Conservation (phyloP, 140 eudicot species). For the Senecio squalidus region DNA sequence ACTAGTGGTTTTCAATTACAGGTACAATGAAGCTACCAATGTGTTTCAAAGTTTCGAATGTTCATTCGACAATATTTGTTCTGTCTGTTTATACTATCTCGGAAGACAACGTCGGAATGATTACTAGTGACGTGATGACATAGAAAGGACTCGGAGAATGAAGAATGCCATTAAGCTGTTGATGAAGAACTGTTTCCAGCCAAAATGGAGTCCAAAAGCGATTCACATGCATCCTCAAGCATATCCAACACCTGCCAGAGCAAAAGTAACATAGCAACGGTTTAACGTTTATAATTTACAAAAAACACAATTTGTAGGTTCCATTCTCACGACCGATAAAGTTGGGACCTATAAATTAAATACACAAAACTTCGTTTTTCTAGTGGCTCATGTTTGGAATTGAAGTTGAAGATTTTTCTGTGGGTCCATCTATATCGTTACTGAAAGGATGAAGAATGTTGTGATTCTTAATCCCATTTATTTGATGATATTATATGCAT, state of each 20-base stretch:
- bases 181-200: constrained; percentile 42
- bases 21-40: constrained; percentile 15
- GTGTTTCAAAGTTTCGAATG: neutral
- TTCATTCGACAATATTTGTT: neutral
- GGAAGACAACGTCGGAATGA: neutral
- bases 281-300: neutral
- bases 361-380: too few relatives aligned
- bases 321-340: too few relatives aligned
- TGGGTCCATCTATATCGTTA: neutral
- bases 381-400: too few relatives aligned
- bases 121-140: constrained; percentile 1
- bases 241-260: constrained; percentile 72
- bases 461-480: neutral
- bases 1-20: neutral
- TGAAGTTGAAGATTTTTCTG: too few relatives aligned
- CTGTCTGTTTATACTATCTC: neutral
- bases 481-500: neutral
- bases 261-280: neutral
- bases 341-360: too few relatives aligned
- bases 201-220: constrained; percentile 67
- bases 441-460: neutral
- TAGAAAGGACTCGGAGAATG: neutral
- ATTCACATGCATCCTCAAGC: constrained; percentile 91
- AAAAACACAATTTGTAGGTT: too few relatives aligned
- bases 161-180: constrained; percentile 3